Conservation (phyloP, 2,329 filamentous ascomycete species). For the Phaeosphaeriaceae sp. region DNA sequence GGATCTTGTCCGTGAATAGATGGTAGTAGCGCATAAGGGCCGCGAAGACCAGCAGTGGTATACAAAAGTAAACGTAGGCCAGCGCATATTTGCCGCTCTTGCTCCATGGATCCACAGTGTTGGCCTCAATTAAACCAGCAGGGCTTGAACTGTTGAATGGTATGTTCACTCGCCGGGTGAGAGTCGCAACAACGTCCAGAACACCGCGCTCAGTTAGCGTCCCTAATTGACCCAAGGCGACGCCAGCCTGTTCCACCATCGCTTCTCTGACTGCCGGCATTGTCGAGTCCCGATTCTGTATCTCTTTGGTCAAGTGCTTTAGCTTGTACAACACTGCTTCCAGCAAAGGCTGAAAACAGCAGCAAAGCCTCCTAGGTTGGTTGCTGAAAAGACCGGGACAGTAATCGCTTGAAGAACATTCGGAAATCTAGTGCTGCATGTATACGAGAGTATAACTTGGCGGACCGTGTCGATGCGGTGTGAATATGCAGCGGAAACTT, state of each 20-base stretch:
- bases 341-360: slow-evolving; percentile 42
- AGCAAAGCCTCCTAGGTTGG: slow-evolving; percentile 23
- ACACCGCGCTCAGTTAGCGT: slow-evolving; percentile 39
- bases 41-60: slow-evolving; percentile 73
- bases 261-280: slow-evolving; percentile 46
- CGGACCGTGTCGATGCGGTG: slow-evolving; percentile 41
- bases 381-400: slow-evolving; percentile 17
- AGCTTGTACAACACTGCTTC: slow-evolving; percentile 39
- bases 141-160: slow-evolving; percentile 63
- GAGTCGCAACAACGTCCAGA: slow-evolving; percentile 32
- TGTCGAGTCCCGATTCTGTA: slow-evolving; percentile 20
- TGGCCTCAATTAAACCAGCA: slow-evolving; percentile 62
- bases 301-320: slow-evolving; percentile 15
- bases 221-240: slow-evolving; percentile 39
- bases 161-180: slow-evolving; percentile 60
- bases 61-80: slow-evolving; percentile 87
- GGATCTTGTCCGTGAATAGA: slow-evolving; percentile 91
- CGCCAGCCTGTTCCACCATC: slow-evolving; percentile 35
- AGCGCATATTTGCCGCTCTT: slow-evolving; percentile 84
- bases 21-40: slow-evolving; percentile 80
- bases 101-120: slow-evolving; percentile 75
- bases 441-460: slow-evolving; percentile 29
- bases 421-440: slow-evolving; percentile 40
- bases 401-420: slow-evolving; percentile 30
- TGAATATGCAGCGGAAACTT: slow-evolving; percentile 33